phyloP scores from a whole-genome alignment of 345 rosid species.

The Fremontodendron californicum region DNA sequence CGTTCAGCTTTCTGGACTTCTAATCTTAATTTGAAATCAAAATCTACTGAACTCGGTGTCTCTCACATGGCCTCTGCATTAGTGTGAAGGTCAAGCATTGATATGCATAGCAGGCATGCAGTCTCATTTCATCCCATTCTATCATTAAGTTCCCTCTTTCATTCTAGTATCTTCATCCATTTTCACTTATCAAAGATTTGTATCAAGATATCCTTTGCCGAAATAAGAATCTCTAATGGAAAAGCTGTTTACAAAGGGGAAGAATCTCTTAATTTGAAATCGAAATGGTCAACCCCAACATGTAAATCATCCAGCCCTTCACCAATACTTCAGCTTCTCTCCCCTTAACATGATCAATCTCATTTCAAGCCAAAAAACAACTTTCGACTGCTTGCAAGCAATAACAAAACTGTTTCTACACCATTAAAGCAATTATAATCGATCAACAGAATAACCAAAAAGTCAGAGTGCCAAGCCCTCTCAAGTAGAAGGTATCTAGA shows the following conservation, averaged over 20 bases:
- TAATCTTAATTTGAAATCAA: background rate
- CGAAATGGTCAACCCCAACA: background rate
- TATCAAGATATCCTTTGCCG: background rate
- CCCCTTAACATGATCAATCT: background rate
- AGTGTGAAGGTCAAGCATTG: background rate
- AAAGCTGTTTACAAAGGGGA: background rate
- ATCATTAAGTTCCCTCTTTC: background rate
- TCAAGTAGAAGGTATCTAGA: background rate
- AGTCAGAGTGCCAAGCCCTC: background rate
- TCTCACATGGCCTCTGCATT: background rate
- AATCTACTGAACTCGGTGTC: background rate
- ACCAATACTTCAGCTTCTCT: background rate
- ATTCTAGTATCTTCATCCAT: conserved; percentile 1
- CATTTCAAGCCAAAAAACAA: background rate
- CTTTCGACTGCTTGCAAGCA: background rate
- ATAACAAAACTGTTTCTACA: background rate
- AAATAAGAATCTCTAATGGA: background rate
- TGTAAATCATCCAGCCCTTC: background rate
- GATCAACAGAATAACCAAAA: background rate
- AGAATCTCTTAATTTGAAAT: no score
- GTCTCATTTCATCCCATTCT: background rate
- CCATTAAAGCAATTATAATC: background rate
- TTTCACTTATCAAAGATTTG: background rate
- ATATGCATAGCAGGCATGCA: background rate
- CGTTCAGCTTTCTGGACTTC: background rate